Percentiles rank a stretch among this genome's conserved stretches.
These are phyloP conservation scores for Vitis rupestris DNA, from an alignment of 164 flowering plant genomes.

Conservation along the genomic window DNA sequence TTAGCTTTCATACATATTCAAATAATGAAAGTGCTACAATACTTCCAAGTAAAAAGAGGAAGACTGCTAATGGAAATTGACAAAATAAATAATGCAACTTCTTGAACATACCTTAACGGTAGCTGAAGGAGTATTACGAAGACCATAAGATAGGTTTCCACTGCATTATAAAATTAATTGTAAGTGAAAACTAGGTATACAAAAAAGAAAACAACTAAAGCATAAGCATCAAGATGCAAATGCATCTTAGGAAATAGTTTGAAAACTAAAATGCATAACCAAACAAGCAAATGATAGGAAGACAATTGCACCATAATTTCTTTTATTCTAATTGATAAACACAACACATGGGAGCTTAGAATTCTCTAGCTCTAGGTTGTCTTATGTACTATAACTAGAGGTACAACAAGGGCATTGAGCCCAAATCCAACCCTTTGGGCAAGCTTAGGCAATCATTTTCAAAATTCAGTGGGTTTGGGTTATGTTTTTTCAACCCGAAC, in stretches of 20 bases:
- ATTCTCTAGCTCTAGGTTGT: too few species aligned
- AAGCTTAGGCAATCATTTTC: too few species aligned
- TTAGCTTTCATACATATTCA: neutral
- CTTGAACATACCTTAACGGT: slow-evolving; percentile 48
- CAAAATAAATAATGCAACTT: neutral
- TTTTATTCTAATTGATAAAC: too few species aligned
- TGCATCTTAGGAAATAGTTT: neutral
- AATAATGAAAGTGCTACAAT: neutral
- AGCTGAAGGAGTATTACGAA: slow-evolving; percentile 78
- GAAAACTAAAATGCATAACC: neutral
- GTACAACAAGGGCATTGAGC: too few species aligned
- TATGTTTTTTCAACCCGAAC: too few species aligned
- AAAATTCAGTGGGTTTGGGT: too few species aligned
- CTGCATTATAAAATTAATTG: slow-evolving; percentile 30
- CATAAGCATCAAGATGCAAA: neutral
- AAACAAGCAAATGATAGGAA: neutral
- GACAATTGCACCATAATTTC: too few species aligned
- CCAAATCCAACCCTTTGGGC: too few species aligned
- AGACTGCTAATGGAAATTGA: neutral
- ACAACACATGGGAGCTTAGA: too few species aligned
- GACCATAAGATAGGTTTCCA: slow-evolving; percentile 81
- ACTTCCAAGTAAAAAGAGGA: too few species aligned
- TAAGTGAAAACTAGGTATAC: neutral
- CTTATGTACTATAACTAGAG: too few species aligned
- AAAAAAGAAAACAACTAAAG: neutral